Percentiles rank a stretch among this genome's conserved stretches.
phyloP scores from a whole-genome alignment of 345 rosid species.

The Dovyalis caffra region DNA sequence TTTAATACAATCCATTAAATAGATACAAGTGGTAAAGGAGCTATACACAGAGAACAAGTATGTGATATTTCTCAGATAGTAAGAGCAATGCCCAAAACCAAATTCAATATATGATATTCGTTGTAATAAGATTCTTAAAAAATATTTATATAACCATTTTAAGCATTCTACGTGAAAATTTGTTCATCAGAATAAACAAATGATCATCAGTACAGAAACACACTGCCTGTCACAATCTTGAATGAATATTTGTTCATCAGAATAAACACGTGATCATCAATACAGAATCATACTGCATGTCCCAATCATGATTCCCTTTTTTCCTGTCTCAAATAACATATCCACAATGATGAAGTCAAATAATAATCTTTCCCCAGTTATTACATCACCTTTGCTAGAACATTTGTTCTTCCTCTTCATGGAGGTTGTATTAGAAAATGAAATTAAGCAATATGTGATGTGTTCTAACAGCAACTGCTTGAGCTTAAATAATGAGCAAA shows the following conservation, averaged over 20 bases:
- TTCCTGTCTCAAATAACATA: background rate
- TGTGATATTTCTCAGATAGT: background rate
- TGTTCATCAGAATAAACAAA: background rate
- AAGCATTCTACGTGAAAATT: background rate
- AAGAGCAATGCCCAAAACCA: background rate
- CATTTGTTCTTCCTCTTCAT: background rate
- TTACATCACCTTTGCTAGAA: background rate
- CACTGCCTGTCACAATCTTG: no score
- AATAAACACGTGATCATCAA: background rate
- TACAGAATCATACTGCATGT: background rate
- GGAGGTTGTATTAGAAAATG: background rate
- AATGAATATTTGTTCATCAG: background rate
- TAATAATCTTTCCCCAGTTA: background rate
- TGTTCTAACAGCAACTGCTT: background rate
- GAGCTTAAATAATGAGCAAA: background rate
- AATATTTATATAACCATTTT: no score
- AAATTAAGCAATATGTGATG: background rate
- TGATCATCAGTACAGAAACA: no score
- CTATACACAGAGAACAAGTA: background rate
- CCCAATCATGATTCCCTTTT: background rate
- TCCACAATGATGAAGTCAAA: background rate
- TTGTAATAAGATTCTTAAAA: background rate
- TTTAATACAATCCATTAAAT: constrained; percentile 20
- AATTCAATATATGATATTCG: background rate
- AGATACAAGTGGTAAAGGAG: background rate